phyloP scores from a whole-genome alignment of 2,329 filamentous ascomycete species.

The Clonostachys chloroleuca region DNA sequence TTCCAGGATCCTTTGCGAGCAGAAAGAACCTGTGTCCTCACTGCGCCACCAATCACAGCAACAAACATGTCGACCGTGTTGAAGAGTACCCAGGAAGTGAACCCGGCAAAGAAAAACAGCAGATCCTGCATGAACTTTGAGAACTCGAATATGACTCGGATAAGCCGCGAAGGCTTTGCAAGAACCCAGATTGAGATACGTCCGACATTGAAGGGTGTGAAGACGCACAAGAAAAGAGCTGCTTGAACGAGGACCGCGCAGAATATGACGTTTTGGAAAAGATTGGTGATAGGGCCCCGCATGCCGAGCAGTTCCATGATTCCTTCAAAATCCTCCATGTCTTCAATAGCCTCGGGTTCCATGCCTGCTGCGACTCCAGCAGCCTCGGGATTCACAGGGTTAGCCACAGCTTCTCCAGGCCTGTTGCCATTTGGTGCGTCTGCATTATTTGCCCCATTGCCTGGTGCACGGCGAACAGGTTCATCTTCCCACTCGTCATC shows the following conservation, averaged over 20 bases:
- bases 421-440: slow-evolving; percentile 59
- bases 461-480: slow-evolving; percentile 28
- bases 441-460: slow-evolving; percentile 26
- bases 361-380: slow-evolving; percentile 20
- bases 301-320: slow-evolving; percentile 95
- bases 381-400: neutral
- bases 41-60: slow-evolving; percentile 21
- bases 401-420: slow-evolving; percentile 23
- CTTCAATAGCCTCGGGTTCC: slow-evolving; percentile 72
- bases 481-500: slow-evolving; percentile 32
- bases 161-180: slow-evolving; percentile 73
- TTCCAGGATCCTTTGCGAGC: slow-evolving; percentile 33
- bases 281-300: slow-evolving; percentile 83
- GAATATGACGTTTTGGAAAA: slow-evolving; percentile 94
- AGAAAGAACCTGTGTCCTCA: slow-evolving; percentile 19
- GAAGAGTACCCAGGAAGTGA: slow-evolving; percentile 36
- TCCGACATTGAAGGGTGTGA: slow-evolving; percentile 88
- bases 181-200: slow-evolving; percentile 77
- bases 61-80: slow-evolving; percentile 31
- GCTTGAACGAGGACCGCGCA: slow-evolving; percentile 85
- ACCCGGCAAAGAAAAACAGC: slow-evolving; percentile 60
- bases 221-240: slow-evolving; percentile 81
- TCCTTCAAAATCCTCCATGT: slow-evolving; percentile 92
- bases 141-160: slow-evolving; percentile 66
- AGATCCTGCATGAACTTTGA: slow-evolving; percentile 80